Evolutionary conservation across 2,329 filamentous ascomycete genomes (phyloP), one percentile per base, ranked within the genome.

Genomic region (Mariannaea elegans): DNA sequence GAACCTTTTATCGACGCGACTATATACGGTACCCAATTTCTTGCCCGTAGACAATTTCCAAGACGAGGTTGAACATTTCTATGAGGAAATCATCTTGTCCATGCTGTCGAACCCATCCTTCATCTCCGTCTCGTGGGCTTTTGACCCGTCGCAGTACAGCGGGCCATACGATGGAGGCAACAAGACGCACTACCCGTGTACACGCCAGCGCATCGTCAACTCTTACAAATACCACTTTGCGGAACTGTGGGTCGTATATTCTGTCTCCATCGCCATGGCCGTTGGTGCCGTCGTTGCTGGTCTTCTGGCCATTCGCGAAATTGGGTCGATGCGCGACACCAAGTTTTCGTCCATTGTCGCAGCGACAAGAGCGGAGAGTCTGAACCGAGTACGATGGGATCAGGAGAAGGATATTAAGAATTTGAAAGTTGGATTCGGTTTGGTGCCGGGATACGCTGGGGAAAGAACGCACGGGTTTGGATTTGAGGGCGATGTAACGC

Each of bases 261-360:
- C 65, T 12, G 54, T 66, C 8, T 67, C 68, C 9, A 71, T 70
- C 51, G 53, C 48, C 19, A 62, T 70, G 12, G 67, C 63, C 27
- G 42, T 66, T 14, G 56, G 64, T 6, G 67, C 63, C 1, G 63
- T 69, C 10, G 50, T 56, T 4, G 69, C 65, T 13, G 67, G 67
- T 13, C 45, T 69, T 3, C 21, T 63, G 3, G 68, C 68, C 2
- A 69, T 70, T 36, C 58, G 66, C 21, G 68, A 71, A 41, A 56
- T 69, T 29, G 63, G 68, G 9, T 42, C 63, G 29, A 66, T 71
- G 68, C 61, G 61, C 49, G 65, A 66, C 14, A 63, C 66, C 10
- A 65, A 65, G 23, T 70, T 70, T 57, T 69, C 68, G 7, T 69
- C 68, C 3, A 69, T 70, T 18, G 59, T 71, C 3, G 68, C 68